Conservation (phyloP, 164 flowering plant genomes). For the Malania oleifera region DNA sequence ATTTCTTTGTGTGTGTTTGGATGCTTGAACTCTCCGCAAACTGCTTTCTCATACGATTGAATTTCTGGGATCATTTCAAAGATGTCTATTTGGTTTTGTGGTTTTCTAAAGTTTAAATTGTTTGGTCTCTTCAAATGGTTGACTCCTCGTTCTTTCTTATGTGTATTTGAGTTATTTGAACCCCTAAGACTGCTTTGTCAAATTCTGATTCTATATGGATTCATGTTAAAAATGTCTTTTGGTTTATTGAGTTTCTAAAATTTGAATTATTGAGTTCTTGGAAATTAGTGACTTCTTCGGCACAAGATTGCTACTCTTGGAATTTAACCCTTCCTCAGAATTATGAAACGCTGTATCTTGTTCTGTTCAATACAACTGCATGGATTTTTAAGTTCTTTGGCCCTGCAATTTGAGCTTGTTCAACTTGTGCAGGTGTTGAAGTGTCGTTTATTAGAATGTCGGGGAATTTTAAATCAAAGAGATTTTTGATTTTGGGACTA, state of each 20-base stretch:
- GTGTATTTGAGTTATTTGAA: neutral
- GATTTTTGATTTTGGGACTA: conserved; percentile 22
- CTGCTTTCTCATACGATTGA: no score
- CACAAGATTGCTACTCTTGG: neutral
- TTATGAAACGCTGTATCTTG: neutral
- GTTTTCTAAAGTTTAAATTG: neutral
- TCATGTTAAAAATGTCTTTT: neutral
- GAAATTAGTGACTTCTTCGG: neutral
- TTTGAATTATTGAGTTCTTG: neutral
- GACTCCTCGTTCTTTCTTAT: neutral
- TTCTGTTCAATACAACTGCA: neutral
- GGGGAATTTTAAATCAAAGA: conserved; percentile 11
- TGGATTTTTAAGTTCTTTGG: neutral
- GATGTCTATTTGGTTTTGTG: neutral
- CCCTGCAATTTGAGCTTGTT: neutral
- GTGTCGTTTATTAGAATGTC: conserved; percentile 27
- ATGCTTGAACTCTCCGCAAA: neutral
- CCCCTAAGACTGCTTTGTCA: neutral
- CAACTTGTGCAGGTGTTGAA: conserved; percentile 8
- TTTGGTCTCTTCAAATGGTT: neutral
- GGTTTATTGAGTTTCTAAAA: neutral
- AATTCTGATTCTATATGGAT: neutral
- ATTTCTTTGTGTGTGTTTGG: no score
- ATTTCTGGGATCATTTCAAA: neutral
- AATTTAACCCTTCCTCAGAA: neutral